Base-by-base conservation (phyloP, 495 filamentous ascomycete genomes). In the Penicillium egyptiacum region DNA sequence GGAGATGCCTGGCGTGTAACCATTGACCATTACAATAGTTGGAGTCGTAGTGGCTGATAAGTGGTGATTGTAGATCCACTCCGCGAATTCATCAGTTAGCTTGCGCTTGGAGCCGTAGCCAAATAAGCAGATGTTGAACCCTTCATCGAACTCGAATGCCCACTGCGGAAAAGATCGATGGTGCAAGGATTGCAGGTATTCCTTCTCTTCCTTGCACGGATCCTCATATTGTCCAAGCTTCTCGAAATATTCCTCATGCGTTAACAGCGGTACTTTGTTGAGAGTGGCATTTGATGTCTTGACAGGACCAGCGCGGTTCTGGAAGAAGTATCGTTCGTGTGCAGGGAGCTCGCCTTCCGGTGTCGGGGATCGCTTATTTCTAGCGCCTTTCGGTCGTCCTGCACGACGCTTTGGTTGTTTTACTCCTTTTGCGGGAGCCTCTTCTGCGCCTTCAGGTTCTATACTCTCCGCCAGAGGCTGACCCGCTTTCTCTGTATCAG, bases 241-340 rank as follows among this genome's bases (percentile, higher is more conserved):
- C 35, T 84, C 80, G 64, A 94, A 95, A 71, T 94, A 98, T 62
- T 96, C 89, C 55, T 97, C 92, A 63, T 96, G 92, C 20, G 87
- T 90, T 40, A 98, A 83, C 20, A 95, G 76, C 5, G 82, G 72
- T 22, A 93, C 75, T 40, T 90, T 87, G 2, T 88, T 80, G 8
- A 98, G 78, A 14, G 83, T 96, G 62, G 91, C 94, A 65, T 87
- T 88, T 9, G 92, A 96, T 5, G 93, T 96, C 66, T 92, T 91
- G 44, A 80, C 74, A 4, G 85, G 80, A 19, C 89, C 90, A 16
- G 90, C 85, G 33, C 89, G 86, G 69, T 96, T 96, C 62, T 97
- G 88, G 70, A 86, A 91, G 67, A 98, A 98, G 68, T 96, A 98
- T 49, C 86, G 86, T 67, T 98, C 94, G 59, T 96, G 88, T 0